A percentile compares a stretch with the other conserved stretches of the same genome.
Evolutionary conservation across 495 filamentous ascomycete species (phyloP).

Genomic region (Neurospora sublineolata): DNA sequence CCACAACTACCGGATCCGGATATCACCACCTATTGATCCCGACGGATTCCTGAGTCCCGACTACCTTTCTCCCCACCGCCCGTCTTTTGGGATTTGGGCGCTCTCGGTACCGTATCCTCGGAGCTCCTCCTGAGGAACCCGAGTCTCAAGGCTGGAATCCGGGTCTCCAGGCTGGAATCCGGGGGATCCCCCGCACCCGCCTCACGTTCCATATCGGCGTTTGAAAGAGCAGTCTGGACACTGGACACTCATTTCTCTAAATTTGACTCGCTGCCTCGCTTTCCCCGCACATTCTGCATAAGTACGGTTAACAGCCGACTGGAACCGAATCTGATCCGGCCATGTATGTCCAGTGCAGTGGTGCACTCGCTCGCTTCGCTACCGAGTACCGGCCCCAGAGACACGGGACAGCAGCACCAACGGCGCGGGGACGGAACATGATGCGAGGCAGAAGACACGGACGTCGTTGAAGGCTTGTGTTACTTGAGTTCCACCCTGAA

Average conservation of each 20-base stretch:
- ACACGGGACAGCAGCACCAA: background rate
- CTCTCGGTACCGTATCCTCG: background rate
- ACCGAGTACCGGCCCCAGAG: background rate
- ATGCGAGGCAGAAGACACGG: background rate
- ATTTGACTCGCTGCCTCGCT: background rate
- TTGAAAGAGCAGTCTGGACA: background rate
- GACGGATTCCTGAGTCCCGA: background rate
- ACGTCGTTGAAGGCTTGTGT: background rate
- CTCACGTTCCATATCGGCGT: background rate
- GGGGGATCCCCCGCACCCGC: background rate
- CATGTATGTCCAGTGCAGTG: background rate
- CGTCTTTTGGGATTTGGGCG: background rate
- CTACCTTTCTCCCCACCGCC: background rate
- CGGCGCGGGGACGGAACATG: background rate
- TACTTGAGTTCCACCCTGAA: background rate
- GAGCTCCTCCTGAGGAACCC: background rate
- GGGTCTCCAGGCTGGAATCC: background rate
- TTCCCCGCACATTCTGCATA: background rate
- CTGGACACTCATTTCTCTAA: background rate
- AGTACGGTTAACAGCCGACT: background rate
- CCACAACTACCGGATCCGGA: background rate
- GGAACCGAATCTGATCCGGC: background rate
- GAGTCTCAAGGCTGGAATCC: background rate
- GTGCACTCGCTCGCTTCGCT: background rate
- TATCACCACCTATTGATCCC: background rate